Evolutionary conservation across 495 filamentous ascomycete species (phyloP), one percentile per base, ranked within the genome.

Genomic region (Aspergillus ellipticus): DNA sequence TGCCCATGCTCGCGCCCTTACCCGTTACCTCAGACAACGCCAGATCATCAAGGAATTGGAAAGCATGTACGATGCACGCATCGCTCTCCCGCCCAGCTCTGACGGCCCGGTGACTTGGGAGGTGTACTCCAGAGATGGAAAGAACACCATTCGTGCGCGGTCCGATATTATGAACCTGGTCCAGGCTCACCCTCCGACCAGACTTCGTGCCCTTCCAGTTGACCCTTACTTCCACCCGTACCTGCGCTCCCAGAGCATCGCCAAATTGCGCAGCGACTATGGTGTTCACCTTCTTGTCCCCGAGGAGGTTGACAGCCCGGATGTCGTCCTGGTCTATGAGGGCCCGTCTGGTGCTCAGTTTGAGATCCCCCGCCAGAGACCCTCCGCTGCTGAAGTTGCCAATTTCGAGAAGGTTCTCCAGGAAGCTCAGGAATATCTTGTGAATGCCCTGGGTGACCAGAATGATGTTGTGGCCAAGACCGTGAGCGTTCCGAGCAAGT

Each of bases 211-310:
- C 35, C 68, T 95, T 17, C 63, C 79, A 2, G 80, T 97, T 10
- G 89, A 97, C 69, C 85, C 90, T 0, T 96, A 96, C 76, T 96
- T 88, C 77, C 87, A 97, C 69, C 75, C 81, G 6, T 87, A 89
- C 70, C 71, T 96, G 26, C 83, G 82, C 21, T 83, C 81, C 35
- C 83, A 86, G 22, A 72, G 84, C 45, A 76, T 80, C 9, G 75
- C 80, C 29, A 79, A 80, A 49, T 75, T 96, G 24, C 83, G 85
- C 53, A 75, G 84, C 52, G 83, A 90, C 20, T 89, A 83, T 60
- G 89, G 90, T 58, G 92, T 97, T 10, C 85, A 90, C 58, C 62
- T 95, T 15, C 79, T 96, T 9, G 72, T 93, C 17, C 89, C 92
- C 0, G 83, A 89, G 19, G 75, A 83, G 2, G 77, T 85, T 37